Conservation (phyloP, 768 basidiomycete species). For the Naganishia vishniacii region DNA sequence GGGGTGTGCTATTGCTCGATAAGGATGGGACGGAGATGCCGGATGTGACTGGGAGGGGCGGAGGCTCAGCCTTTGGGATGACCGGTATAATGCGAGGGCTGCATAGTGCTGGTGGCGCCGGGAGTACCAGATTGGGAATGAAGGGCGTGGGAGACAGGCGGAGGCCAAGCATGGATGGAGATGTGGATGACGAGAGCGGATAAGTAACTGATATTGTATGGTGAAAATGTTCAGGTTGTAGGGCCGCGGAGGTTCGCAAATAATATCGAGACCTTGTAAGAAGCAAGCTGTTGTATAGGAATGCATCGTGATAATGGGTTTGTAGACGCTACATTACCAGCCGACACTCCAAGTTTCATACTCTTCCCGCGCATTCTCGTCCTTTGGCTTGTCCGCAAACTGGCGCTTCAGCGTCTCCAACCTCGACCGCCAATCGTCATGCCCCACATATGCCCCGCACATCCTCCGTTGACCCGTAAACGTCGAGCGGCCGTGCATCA, state of each 20-base stretch:
- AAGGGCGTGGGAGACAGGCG: conserved; percentile 9
- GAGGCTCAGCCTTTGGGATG: not conserved
- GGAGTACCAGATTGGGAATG: conserved; percentile 13
- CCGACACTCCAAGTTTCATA: conserved; percentile 31
- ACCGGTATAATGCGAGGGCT: conserved; percentile 2
- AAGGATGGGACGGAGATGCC: conserved; percentile 39
- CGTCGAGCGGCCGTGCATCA: conserved; percentile 86
- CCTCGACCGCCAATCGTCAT: conserved; percentile 82
- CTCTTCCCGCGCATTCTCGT: conserved; percentile 20
- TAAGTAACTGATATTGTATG: not conserved
- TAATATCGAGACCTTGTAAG: not conserved
- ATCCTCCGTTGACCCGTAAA: conserved; percentile 82
- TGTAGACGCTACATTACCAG: conserved; percentile 21
- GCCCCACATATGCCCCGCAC: conserved; percentile 91
- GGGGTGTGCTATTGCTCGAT: conserved; percentile 37
- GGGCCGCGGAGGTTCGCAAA: not conserved
- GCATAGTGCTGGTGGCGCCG: not conserved
- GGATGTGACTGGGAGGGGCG: conserved; percentile 4
- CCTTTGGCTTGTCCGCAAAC: conserved; percentile 25
- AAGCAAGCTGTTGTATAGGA: not conserved
- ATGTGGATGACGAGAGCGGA: conserved; percentile 24
- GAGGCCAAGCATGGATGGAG: conserved; percentile 17
- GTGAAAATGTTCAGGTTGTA: not conserved
- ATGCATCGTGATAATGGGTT: no score
- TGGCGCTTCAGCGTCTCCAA: conserved; percentile 49